Base-by-base conservation (phyloP, 2,329 filamentous ascomycete species). In the Trichoderma koningii region DNA sequence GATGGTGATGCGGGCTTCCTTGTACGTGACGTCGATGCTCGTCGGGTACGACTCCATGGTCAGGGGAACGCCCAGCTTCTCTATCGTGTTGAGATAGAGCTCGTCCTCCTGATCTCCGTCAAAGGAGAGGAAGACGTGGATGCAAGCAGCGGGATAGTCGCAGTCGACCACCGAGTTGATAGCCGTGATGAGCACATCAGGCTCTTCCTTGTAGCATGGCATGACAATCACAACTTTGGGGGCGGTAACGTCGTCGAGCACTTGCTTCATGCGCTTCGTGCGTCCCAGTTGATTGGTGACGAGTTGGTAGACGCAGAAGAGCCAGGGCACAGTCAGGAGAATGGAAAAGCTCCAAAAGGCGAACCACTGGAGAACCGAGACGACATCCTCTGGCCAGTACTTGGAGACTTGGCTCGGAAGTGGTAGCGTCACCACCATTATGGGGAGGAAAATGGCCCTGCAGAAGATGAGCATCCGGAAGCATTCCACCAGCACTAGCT, bases 141-240 rank as follows among this genome's bases (percentile, higher is more conserved):
- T 89, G 76, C 94, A 97, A 1, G 91, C 89, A 5, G 92, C 86
- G 1, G 95, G 94, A 69, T 98, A 98, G 71, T 97, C 94, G 77
- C 92, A 96, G 71, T 94, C 90, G 59, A 97, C 92, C 41, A 98
- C 89, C 0, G 94, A 97, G 77, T 97, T 89, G 70, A 97, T 84
- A 5, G 94, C 95, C 53, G 90, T 90, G 63, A 97, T 82, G 53
- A 98, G 83, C 14, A 96, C 84, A 0, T 91, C 89, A 0, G 92
- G 91, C 34, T 93, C 88, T 74, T 98, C 95, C 73, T 95, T 92
- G 80, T 97, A 98, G 73, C 93, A 96, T 5, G 94, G 95, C 93
- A 98, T 97, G 66, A 98, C 89, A 66, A 98, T 90, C 68, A 97
- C 92, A 17, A 96, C 90, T 77, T 98, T 98, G 1, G 94, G 95